These are phyloP conservation scores for Pistacia atlantica DNA, from an alignment of 345 rosid species.

Conservation along the genomic window DNA sequence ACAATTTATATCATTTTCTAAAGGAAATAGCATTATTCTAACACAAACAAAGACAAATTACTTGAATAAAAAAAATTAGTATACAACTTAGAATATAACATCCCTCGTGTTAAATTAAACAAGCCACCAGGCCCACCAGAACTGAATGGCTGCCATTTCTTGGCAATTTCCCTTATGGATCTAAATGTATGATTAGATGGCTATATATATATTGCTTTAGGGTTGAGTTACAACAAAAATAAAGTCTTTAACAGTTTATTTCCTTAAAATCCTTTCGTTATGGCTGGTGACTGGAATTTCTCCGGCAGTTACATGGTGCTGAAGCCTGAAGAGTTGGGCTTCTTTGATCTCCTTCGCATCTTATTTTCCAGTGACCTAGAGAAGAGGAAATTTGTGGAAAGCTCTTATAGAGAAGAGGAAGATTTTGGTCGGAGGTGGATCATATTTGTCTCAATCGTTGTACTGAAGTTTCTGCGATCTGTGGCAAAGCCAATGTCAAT, in stretches of 20 bases:
- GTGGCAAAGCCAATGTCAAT: slow-evolving; percentile 41
- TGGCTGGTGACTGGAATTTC: slow-evolving; percentile 38
- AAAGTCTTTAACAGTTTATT: no score
- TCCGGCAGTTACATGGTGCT: slow-evolving; percentile 48
- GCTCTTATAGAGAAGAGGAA: slow-evolving; percentile 35
- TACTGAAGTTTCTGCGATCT: slow-evolving; percentile 43
- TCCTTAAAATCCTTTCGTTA: neutral
- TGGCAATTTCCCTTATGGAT: neutral
- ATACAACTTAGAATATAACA: no score
- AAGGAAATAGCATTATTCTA: no score
- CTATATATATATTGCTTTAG: neutral
- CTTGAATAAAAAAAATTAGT: no score
- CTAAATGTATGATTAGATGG: neutral
- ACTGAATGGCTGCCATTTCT: neutral
- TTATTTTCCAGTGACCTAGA: slow-evolving; percentile 44
- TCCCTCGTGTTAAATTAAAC: neutral
- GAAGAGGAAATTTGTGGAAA: slow-evolving; percentile 46
- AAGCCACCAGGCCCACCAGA: neutral
- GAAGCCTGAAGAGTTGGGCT: slow-evolving; percentile 50
- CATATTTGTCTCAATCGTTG: slow-evolving; percentile 51
- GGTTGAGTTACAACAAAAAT: neutral
- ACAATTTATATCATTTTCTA: no score
- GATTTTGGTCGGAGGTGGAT: slow-evolving; percentile 53
- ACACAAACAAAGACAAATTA: no score
- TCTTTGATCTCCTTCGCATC: slow-evolving; percentile 44